Evolutionary conservation across 345 rosid genomes (phyloP).

Genomic region (Eucalyptus cloeziana): DNA sequence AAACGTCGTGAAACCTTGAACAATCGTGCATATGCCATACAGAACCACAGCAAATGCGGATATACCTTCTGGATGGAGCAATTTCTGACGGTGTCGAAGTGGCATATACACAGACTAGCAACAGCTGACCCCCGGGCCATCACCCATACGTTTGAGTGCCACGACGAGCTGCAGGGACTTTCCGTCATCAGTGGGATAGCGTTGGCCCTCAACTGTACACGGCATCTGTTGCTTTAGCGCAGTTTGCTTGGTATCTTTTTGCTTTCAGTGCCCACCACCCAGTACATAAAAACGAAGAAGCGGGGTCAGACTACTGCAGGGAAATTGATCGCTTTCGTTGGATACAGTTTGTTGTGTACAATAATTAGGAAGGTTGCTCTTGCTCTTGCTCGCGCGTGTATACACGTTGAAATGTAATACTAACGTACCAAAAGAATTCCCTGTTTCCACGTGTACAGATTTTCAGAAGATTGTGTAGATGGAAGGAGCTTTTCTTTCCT

Average conservation of each 20-base stretch:
- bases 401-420: background rate
- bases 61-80: background rate
- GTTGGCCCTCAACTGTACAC: background rate
- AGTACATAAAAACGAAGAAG: background rate
- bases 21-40: background rate
- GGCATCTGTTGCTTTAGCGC: background rate
- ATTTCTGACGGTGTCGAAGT: background rate
- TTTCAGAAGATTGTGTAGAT: background rate
- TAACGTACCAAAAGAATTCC: background rate
- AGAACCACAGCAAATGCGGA: background rate
- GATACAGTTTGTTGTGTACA: background rate
- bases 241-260: background rate
- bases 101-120: background rate
- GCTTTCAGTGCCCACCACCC: background rate
- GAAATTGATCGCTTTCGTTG: background rate
- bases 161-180: background rate
- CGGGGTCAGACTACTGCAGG: background rate
- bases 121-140: background rate
- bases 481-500: background rate
- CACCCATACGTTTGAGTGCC: background rate
- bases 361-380: background rate
- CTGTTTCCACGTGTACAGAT: background rate
- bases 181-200: background rate
- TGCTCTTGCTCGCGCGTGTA: background rate
- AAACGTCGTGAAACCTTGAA: conserved; percentile 10